Conservation (phyloP, 1,139 yeast species). For the Entelexis paramagnoliae region DNA sequence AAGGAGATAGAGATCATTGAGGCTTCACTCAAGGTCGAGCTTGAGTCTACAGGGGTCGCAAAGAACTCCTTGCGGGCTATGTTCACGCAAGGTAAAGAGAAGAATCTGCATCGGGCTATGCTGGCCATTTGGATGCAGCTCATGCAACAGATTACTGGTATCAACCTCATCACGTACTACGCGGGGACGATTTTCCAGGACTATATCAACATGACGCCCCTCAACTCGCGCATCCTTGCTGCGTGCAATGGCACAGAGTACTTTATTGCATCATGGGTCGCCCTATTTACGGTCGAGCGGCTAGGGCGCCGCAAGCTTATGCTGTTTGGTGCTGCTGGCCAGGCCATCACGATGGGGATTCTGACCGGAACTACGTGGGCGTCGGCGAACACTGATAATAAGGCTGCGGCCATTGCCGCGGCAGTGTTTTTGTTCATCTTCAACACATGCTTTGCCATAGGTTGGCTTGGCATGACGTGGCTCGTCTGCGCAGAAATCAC, state of each 20-base stretch:
- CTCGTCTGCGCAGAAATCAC: slow-evolving; percentile 46
- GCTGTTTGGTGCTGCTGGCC: slow-evolving; percentile 38
- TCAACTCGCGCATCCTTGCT: slow-evolving; percentile 34
- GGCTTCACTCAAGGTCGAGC: slow-evolving; percentile 14
- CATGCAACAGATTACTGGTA: slow-evolving; percentile 64
- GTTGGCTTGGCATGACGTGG: slow-evolving; percentile 52
- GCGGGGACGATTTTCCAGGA: slow-evolving; percentile 34
- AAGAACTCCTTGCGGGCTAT: slow-evolving; percentile 36
- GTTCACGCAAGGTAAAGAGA: slow-evolving; percentile 16
- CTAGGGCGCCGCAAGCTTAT: slow-evolving; percentile 56
- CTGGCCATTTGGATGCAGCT: slow-evolving; percentile 44
- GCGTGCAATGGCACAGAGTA: slow-evolving; percentile 43
- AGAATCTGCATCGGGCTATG: slow-evolving; percentile 18
- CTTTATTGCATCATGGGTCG: slow-evolving; percentile 39
- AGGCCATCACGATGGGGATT: slow-evolving; percentile 50
- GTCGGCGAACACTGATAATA: slow-evolving; percentile 26
- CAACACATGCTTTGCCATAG: slow-evolving; percentile 53
- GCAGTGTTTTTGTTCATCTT: slow-evolving; percentile 55
- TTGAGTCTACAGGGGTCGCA: not conserved
- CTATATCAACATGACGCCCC: slow-evolving; percentile 27
- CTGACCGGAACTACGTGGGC: slow-evolving; percentile 28
- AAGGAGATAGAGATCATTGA: slow-evolving; percentile 16
- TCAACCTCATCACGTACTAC: slow-evolving; percentile 47
- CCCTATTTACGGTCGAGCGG: slow-evolving; percentile 42
- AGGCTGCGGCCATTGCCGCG: slow-evolving; percentile 46